These are phyloP conservation scores for Arctostaphylos glauca DNA, from an alignment of 148 eudicot species.

Conservation along the genomic window DNA sequence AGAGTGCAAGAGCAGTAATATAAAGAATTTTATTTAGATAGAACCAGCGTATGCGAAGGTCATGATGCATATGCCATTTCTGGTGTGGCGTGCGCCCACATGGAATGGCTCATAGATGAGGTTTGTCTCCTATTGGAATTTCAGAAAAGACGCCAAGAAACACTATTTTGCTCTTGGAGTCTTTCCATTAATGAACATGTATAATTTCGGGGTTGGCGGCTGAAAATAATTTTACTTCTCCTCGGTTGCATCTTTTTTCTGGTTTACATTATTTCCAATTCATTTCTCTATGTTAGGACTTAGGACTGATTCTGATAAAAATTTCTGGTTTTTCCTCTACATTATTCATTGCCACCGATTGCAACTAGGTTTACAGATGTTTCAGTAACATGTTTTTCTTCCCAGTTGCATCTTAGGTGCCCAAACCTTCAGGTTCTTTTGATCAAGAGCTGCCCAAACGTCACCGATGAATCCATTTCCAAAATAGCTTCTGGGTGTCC, in stretches of 20 bases:
- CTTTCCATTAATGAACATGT: not conserved
- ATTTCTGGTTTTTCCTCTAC: not conserved
- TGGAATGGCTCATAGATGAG: too few species aligned
- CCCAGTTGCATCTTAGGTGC: conserved; percentile 44
- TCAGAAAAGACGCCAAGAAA: too few species aligned
- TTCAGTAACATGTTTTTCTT: not conserved
- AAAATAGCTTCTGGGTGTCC: conserved; percentile 61
- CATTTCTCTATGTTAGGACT: not conserved
- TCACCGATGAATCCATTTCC: conserved; percentile 50
- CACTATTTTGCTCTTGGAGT: not conserved
- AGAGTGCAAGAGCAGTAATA: too few species aligned
- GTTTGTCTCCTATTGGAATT: too few species aligned
- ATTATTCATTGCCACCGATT: not conserved
- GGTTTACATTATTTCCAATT: not conserved
- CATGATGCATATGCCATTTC: too few species aligned
- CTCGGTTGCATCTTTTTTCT: not conserved
- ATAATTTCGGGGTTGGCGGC: not conserved
- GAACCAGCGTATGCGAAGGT: too few species aligned
- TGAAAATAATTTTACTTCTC: not conserved
- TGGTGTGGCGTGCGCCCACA: too few species aligned
- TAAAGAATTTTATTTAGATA: too few species aligned
- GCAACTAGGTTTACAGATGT: not conserved
- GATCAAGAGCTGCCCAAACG: conserved; percentile 71
- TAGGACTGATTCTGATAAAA: too few species aligned
- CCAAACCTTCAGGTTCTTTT: conserved; percentile 77